phyloP scores from a whole-genome alignment of 768 basidiomycete genomes.

The Serpula lacrymans region DNA sequence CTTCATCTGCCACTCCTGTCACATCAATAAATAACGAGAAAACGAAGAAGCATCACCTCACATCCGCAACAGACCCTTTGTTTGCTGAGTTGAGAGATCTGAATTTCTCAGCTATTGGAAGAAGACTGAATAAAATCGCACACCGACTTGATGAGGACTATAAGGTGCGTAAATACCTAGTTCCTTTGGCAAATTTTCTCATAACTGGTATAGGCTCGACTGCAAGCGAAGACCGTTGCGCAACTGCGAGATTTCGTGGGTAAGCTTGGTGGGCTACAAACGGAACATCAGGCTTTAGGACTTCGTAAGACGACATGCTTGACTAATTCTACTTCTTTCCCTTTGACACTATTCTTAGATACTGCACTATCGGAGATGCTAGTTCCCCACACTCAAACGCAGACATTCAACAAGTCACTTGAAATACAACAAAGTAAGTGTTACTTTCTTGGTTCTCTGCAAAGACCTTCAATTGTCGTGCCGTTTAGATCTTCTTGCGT shows the following conservation, averaged over 20 bases:
- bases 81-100: conserved; percentile 82
- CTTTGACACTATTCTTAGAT: conserved; percentile 46
- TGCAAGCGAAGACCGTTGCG: conserved; percentile 85
- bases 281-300: conserved; percentile 84
- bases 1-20: conserved; percentile 40
- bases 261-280: conserved; percentile 87
- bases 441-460: neutral
- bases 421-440: conserved; percentile 93
- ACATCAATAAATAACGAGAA: conserved; percentile 66
- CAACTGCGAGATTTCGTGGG: conserved; percentile 95
- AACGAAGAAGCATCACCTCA: conserved; percentile 86
- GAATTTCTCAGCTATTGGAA: conserved; percentile 90
- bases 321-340: conserved; percentile 4
- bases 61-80: conserved; percentile 74
- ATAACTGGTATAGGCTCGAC: conserved; percentile 53
- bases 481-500: conserved; percentile 81
- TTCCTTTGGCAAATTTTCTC: conserved; percentile 1
- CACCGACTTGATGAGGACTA: conserved; percentile 88
- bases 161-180: conserved; percentile 48
- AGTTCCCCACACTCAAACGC: conserved; percentile 77
- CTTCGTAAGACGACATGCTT: conserved; percentile 59
- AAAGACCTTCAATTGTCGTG: conserved; percentile 6
- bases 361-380: conserved; percentile 93
- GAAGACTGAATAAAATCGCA: conserved; percentile 75
- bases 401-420: conserved; percentile 85